Percentiles rank a stretch among this genome's conserved stretches.
Evolutionary conservation across 2,329 filamentous ascomycete genomes (phyloP).

Genomic region (Trematosphaeria pertusa): DNA sequence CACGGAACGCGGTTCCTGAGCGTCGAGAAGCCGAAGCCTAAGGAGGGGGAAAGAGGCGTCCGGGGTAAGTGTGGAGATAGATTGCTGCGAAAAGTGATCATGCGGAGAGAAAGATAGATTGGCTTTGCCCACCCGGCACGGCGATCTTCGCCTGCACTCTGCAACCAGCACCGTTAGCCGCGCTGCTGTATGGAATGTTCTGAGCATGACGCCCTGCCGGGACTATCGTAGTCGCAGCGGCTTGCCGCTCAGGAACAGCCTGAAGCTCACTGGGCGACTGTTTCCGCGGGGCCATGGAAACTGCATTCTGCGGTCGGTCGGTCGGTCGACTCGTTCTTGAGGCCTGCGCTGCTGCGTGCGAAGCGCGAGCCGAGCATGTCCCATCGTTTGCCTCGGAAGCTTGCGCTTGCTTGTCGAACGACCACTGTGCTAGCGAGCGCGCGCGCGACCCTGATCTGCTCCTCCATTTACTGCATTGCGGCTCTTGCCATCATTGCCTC

Average conservation of each 20-base stretch:
- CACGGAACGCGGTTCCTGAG: conserved; percentile 11
- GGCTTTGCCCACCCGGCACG: not conserved
- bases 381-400: not conserved
- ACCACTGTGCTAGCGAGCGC: too few species aligned
- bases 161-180: too few species aligned
- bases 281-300: not conserved
- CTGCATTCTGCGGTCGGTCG: not conserved
- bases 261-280: conserved; percentile 18
- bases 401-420: not conserved
- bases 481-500: too few species aligned
- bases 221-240: not conserved
- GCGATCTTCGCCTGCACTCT: not conserved
- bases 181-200: conserved; percentile 18
- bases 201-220: conserved; percentile 3
- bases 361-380: too few species aligned
- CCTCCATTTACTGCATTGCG: too few species aligned
- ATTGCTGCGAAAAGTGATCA: conserved; percentile 16
- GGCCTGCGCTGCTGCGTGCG: too few species aligned
- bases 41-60: conserved; percentile 16
- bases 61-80: conserved; percentile 31
- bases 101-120: conserved; percentile 15
- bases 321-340: too few species aligned
- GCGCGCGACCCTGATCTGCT: too few species aligned
- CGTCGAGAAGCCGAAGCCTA: conserved; percentile 18
- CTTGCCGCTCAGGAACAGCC: conserved; percentile 9